phyloP scores from a whole-genome alignment of 164 flowering plant genomes.

The Brasenia schreberi region DNA sequence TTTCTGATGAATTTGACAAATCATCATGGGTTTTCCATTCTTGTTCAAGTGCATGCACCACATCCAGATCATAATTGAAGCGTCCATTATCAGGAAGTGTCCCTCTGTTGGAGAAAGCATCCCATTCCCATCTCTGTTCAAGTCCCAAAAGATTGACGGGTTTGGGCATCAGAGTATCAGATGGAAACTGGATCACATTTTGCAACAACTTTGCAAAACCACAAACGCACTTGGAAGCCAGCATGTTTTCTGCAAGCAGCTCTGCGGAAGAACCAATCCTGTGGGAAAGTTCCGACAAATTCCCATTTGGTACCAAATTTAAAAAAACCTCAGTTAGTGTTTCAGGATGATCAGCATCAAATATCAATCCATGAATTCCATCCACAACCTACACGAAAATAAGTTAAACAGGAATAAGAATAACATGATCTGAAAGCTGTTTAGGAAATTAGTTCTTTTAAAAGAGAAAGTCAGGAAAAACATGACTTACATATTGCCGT shows the following conservation, averaged over 20 bases:
- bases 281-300: slow-evolving; percentile 55
- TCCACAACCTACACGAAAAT: slow-evolving; percentile 50
- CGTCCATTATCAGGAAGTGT: background rate
- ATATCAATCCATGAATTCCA: slow-evolving; percentile 65
- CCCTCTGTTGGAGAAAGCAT: slow-evolving; percentile 3
- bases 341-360: slow-evolving; percentile 41
- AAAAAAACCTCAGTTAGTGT: slow-evolving; percentile 62
- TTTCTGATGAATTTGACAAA: slow-evolving; percentile 18
- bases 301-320: slow-evolving; percentile 44
- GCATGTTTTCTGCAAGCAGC: slow-evolving; percentile 60
- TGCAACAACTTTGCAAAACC: slow-evolving; percentile 72
- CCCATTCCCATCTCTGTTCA: slow-evolving; percentile 62
- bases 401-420: background rate
- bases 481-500: slow-evolving; percentile 59
- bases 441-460: background rate
- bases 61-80: slow-evolving; percentile 14
- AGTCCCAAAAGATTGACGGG: slow-evolving; percentile 29
- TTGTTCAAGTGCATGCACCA: slow-evolving; percentile 54
- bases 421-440: background rate
- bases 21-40: slow-evolving; percentile 15
- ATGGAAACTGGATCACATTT: slow-evolving; percentile 61
- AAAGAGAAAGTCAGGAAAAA: background rate
- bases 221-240: slow-evolving; percentile 65
- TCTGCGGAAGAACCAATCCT: slow-evolving; percentile 62
- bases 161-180: slow-evolving; percentile 59